phyloP scores from a whole-genome alignment of 495 filamentous ascomycete species.

The Penicillium lagena region DNA sequence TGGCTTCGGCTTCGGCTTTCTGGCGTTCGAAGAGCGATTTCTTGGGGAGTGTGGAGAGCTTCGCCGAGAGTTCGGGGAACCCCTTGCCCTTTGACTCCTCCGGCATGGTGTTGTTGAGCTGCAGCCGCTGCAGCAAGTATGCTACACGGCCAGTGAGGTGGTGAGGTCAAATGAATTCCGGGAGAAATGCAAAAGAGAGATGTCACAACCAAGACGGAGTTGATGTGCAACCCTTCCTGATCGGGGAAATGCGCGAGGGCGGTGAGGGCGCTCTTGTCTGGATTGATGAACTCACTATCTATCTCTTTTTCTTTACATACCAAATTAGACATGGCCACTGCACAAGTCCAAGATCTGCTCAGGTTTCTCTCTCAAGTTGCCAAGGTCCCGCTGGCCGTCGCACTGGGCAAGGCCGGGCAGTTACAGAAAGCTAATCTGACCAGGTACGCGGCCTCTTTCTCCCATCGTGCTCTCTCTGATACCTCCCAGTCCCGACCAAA shows the following conservation, averaged over 20 bases:
- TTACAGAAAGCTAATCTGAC: conserved; percentile 57
- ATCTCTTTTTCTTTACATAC: neutral
- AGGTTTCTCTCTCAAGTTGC: conserved; percentile 70
- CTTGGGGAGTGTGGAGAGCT: conserved; percentile 74
- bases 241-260: neutral
- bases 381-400: conserved; percentile 63
- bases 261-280: neutral
- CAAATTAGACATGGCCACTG: conserved; percentile 15
- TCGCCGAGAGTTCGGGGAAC: conserved; percentile 81
- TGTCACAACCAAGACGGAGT: neutral
- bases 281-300: neutral
- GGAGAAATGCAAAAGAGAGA: too few species aligned
- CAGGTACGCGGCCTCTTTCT: conserved; percentile 36
- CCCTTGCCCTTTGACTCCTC: conserved; percentile 44
- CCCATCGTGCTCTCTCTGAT: neutral
- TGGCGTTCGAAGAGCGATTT: conserved; percentile 90
- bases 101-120: conserved; percentile 26
- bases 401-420: conserved; percentile 61
- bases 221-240: conserved; percentile 1
- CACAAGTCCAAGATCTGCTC: conserved; percentile 60
- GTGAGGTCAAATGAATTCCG: neutral
- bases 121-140: conserved; percentile 15
- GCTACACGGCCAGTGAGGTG: neutral
- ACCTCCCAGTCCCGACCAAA: conserved; percentile 44
- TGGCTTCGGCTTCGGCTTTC: conserved; percentile 89